These are phyloP conservation scores for Areca catechu DNA, from an alignment of 176 grass and related monocot species.

Conservation along the genomic window DNA sequence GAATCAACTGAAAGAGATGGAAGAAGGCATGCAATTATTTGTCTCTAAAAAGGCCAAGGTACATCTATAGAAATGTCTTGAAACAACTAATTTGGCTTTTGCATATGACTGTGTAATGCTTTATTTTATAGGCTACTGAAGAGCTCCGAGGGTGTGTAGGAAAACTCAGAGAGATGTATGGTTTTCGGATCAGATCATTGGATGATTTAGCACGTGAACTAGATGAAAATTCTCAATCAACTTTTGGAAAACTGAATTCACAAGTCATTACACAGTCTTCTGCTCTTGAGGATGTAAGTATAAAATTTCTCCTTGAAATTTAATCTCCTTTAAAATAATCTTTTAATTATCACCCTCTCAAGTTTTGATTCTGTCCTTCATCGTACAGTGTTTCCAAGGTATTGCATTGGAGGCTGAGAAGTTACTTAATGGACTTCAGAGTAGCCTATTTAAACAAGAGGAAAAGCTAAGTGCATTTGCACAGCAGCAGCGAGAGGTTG, in stretches of 20 bases:
- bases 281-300: conserved; percentile 64
- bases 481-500: conserved; percentile 57
- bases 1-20: conserved; percentile 61
- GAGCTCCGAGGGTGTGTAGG: conserved; percentile 41
- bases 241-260: conserved; percentile 47
- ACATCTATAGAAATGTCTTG: not conserved
- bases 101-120: not conserved
- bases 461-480: conserved; percentile 39
- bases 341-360: too few species aligned
- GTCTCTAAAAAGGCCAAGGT: conserved; percentile 54
- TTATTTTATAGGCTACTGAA: conserved; percentile 31
- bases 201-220: conserved; percentile 46
- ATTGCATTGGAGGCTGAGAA: conserved; percentile 52
- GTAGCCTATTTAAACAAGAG: conserved; percentile 47
- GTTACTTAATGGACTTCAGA: conserved; percentile 38
- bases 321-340: too few species aligned
- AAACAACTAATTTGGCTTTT: too few species aligned
- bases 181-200: conserved; percentile 36
- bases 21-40: conserved; percentile 51
- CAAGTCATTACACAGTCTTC: conserved; percentile 46
- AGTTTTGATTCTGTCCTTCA: not conserved
- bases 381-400: conserved; percentile 47
- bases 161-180: conserved; percentile 41
- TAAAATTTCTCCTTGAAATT: not conserved
- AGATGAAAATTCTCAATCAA: conserved; percentile 28